Conservation (phyloP, 2,329 filamentous ascomycete species). For the Stylonectria norvegica region DNA sequence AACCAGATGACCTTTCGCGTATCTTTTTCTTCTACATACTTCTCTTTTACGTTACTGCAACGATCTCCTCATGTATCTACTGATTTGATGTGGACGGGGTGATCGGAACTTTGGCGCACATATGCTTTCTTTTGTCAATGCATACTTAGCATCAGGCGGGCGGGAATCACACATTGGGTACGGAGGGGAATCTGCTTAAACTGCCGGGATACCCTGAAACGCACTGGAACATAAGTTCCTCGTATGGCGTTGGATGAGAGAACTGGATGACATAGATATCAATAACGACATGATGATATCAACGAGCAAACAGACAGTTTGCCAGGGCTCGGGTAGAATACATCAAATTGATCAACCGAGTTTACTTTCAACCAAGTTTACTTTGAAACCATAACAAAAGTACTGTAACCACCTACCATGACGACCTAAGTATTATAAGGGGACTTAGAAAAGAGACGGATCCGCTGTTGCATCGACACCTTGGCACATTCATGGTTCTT, state of each 20-base stretch:
- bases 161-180: slow-evolving; percentile 24
- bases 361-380: too few relatives aligned
- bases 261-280: slow-evolving; percentile 23
- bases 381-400: too few relatives aligned
- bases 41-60: slow-evolving; percentile 5
- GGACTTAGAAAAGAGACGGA: too few relatives aligned
- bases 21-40: slow-evolving; percentile 4
- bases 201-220: slow-evolving; percentile 34
- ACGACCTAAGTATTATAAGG: too few relatives aligned
- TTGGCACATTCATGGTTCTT: too few relatives aligned
- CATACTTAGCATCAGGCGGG: slow-evolving; percentile 24
- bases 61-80: slow-evolving; percentile 19
- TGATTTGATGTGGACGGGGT: too few relatives aligned
- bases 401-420: too few relatives aligned
- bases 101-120: slow-evolving; percentile 7
- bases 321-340: too few relatives aligned
- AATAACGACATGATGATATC: slow-evolving; percentile 22
- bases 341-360: too few relatives aligned
- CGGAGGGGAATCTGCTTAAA: slow-evolving; percentile 19
- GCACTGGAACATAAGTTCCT: slow-evolving; percentile 25
- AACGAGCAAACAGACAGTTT: too few relatives aligned
- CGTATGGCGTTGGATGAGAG: slow-evolving; percentile 28
- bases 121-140: slow-evolving; percentile 15
- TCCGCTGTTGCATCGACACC: too few relatives aligned
- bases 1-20: slow-evolving; percentile 13